phyloP scores from a whole-genome alignment of 2,329 filamentous ascomycete genomes.

The Fusarium compactum region DNA sequence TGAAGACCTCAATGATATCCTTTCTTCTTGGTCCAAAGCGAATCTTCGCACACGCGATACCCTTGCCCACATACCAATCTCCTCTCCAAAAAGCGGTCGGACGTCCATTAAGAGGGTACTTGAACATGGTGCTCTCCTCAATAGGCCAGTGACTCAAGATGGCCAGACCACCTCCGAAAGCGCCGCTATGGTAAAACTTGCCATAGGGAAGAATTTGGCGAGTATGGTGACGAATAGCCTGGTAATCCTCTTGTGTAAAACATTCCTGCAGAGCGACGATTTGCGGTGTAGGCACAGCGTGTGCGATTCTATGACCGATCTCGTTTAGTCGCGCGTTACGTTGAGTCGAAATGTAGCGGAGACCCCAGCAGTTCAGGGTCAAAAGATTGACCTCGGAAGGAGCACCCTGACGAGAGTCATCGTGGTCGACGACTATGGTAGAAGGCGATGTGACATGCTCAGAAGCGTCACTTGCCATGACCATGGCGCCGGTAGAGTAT shows the following conservation, averaged over 20 bases:
- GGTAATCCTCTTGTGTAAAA: conserved; percentile 89
- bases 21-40: conserved; percentile 72
- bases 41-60: conserved; percentile 86
- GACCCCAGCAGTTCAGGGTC: conserved; percentile 96
- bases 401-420: conserved; percentile 47
- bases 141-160: conserved; percentile 95
- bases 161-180: conserved; percentile 88
- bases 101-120: conserved; percentile 91
- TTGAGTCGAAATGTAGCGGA: conserved; percentile 85
- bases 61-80: conserved; percentile 97
- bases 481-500: conserved; percentile 38
- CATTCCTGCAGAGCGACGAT: conserved; percentile 97
- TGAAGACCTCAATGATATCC: conserved; percentile 88
- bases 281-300: conserved; percentile 75
- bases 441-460: conserved; percentile 39
- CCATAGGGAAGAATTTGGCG: conserved; percentile 82
- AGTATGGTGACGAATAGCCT: conserved; percentile 79
- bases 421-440: conserved; percentile 29
- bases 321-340: conserved; percentile 82
- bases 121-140: conserved; percentile 85
- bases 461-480: conserved; percentile 34
- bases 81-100: conserved; percentile 94
- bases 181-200: conserved; percentile 92
- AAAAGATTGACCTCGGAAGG: conserved; percentile 79
- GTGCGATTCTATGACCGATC: conserved; percentile 84